Evolutionary conservation across 139 green algal species (phyloP), one percentile per base, ranked within the genome.

Genomic region (Diplosphaera chodatii): DNA sequence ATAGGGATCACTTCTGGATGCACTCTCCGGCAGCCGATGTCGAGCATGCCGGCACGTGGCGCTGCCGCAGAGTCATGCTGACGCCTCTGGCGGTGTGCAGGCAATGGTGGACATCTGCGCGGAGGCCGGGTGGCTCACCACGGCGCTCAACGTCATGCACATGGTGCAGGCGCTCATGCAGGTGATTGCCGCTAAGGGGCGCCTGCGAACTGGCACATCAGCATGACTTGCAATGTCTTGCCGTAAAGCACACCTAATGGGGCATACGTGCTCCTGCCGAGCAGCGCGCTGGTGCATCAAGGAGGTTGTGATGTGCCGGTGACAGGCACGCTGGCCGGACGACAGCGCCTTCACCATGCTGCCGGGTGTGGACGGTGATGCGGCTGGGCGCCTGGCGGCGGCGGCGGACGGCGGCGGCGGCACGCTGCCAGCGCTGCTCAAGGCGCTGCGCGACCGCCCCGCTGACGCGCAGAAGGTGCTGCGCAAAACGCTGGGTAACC

Each of bases 81-180:
- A n/a, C n/a, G n/a, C n/a, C n/a, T n/a, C n/a, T n/a, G n/a, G n/a
- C n/a, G 13, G 10, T 59, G 48, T 25, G 48, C 82, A 97, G 84
- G 94, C 95, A 0, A 89, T 98, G 70, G 80, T 96, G 4, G 95
- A 99, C 78, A 77, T 97, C 21, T 71, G 81, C 0, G 86, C 91
- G 0, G 88, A 96, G 40, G 80, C 74, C 1, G 91, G 91, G 21
- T 96, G 88, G 88, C 85, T 97, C 56, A 70, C 72, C 65, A 93
- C 88, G 6, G 74, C 87, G 0, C 79, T 98, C 16, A 69, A 79
- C 25, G 80, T 77, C 64, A 94, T 98, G 81, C 74, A 81, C 59
- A 77, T 97, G 33, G 80, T 96, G 33, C 92, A 98, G 76, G 80
- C 84, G 75, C 70, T 96, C 32, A 92, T 96, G 80, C 94, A 98